Conservation (phyloP, 495 filamentous ascomycete species). For the Articulospora tetracladia region DNA sequence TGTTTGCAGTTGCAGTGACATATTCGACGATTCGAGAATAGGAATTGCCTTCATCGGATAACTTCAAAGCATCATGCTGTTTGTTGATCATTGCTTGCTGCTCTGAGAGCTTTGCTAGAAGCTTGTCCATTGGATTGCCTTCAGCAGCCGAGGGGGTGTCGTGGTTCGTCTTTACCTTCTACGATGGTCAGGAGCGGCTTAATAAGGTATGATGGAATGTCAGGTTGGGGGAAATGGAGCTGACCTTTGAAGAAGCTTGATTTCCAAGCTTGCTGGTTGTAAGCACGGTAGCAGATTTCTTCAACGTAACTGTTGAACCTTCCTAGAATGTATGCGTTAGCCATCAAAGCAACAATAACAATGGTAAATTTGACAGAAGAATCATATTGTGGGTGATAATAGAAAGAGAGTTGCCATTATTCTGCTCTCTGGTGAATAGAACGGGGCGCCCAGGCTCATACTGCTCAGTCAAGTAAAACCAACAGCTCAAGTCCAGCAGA, state of each 20-base stretch:
- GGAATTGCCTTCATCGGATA: slow-evolving; percentile 37
- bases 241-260: slow-evolving; percentile 34
- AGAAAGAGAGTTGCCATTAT: background rate
- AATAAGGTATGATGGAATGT: background rate
- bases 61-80: slow-evolving; percentile 46
- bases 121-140: slow-evolving; percentile 49
- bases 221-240: background rate
- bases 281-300: slow-evolving; percentile 39
- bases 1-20: slow-evolving; percentile 39
- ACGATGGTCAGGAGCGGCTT: slow-evolving; percentile 26
- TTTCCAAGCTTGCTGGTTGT: slow-evolving; percentile 45
- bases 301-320: slow-evolving; percentile 12
- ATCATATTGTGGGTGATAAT: background rate
- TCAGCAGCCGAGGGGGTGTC: slow-evolving; percentile 30
- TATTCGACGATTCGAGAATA: slow-evolving; percentile 37
- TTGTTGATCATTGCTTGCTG: slow-evolving; percentile 55
- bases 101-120: slow-evolving; percentile 64
- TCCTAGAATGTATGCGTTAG: background rate
- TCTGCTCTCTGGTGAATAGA: too few species aligned
- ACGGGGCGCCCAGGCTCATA: too few species aligned
- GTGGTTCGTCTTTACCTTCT: slow-evolving; percentile 47
- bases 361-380: background rate
- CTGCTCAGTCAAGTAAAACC: too few species aligned
- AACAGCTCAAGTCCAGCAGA: background rate
- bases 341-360: background rate